Conservation (phyloP, 139 green algal genomes). For the Closterium sp. region DNA sequence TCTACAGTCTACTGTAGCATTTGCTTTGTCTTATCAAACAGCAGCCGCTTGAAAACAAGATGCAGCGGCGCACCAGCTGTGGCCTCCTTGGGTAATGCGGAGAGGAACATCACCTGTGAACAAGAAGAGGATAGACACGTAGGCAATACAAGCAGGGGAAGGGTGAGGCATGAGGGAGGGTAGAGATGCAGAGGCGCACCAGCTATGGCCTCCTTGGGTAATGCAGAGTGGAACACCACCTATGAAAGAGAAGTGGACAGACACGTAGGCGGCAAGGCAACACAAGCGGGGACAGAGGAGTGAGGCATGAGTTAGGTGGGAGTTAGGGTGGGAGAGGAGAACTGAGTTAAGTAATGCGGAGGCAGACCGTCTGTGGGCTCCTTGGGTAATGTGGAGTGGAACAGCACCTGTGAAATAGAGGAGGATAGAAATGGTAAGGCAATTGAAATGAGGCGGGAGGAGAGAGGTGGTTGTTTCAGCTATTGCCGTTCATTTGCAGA, state of each 20-base stretch:
- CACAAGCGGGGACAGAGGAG: background rate
- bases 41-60: background rate
- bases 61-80: background rate
- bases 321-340: too few relatives aligned
- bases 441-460: too few relatives aligned
- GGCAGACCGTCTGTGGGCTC: background rate
- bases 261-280: background rate
- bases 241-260: background rate
- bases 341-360: background rate
- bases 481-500: too few relatives aligned
- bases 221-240: too few relatives aligned
- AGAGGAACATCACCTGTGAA: background rate
- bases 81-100: background rate
- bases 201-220: too few relatives aligned
- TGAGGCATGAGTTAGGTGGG: too few relatives aligned
- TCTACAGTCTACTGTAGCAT: background rate
- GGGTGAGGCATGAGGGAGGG: too few relatives aligned
- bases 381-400: background rate
- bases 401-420: background rate
- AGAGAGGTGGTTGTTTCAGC: background rate
- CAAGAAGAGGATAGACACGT: too few relatives aligned
- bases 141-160: too few relatives aligned
- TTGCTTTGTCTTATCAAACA: background rate
- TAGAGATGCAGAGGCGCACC: too few relatives aligned
- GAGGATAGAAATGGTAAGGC: background rate